These are phyloP conservation scores for Aspergillus sp. DNA, from an alignment of 2,329 filamentous ascomycete genomes.

Conservation along the genomic window DNA sequence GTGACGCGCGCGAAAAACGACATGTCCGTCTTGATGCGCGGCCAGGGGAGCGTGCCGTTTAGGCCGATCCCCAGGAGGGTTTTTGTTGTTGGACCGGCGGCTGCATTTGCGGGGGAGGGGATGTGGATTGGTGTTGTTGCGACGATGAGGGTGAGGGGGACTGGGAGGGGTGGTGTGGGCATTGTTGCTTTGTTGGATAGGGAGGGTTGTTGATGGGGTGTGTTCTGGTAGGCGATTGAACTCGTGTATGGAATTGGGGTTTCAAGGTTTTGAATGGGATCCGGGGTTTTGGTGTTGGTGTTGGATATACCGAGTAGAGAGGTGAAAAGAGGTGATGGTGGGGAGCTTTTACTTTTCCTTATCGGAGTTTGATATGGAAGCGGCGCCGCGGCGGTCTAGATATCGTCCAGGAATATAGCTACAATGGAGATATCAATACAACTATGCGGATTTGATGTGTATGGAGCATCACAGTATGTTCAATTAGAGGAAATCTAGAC, in stretches of 20 bases:
- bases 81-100: constrained; percentile 54
- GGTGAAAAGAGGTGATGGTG: not conserved
- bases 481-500: not conserved
- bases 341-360: constrained; percentile 1
- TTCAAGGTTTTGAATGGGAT: not conserved
- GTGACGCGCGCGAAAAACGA: constrained; percentile 91
- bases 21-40: constrained; percentile 86
- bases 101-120: constrained; percentile 52
- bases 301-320: not conserved
- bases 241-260: not conserved
- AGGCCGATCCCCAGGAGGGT: constrained; percentile 88
- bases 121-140: constrained; percentile 68
- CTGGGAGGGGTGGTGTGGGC: constrained; percentile 4
- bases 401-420: not conserved
- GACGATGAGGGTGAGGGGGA: constrained; percentile 76
- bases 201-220: not conserved
- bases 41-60: constrained; percentile 81
- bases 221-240: too few species aligned
- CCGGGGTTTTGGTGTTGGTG: not conserved
- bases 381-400: not conserved
- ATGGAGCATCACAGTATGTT: not conserved
- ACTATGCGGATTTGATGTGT: not conserved
- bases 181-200: not conserved
- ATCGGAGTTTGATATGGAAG: not conserved
- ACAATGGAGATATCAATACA: not conserved